phyloP scores from a whole-genome alignment of 306 rosid genomes.

The Cicer chorassanicum region DNA sequence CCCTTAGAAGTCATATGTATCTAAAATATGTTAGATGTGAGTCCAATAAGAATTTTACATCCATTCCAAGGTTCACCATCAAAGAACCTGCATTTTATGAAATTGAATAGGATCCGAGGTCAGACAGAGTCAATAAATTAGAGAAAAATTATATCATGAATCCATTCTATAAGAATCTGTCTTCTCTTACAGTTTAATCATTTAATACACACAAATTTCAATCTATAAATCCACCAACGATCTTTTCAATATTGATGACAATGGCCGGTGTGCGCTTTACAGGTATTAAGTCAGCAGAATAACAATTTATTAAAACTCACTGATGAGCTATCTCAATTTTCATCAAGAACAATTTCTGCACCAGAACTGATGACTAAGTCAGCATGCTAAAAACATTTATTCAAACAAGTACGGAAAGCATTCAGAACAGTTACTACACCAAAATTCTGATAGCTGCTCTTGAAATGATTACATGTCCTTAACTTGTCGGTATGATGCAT shows the following conservation, averaged over 20 bases:
- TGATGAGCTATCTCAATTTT: neutral
- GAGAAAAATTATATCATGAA: neutral
- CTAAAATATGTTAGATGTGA: constrained; percentile 5
- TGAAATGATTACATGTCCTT: constrained; percentile 14
- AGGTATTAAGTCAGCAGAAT: neutral
- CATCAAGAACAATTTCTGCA: constrained; percentile 7
- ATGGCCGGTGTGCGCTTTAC: neutral
- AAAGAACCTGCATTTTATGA: constrained; percentile 8
- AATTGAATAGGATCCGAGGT: neutral
- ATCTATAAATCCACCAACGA: constrained; percentile 1
- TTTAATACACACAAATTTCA: constrained; percentile 7
- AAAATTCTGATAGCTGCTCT: neutral
- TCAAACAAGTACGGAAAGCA: neutral
- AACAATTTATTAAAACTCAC: neutral
- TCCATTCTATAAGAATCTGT: neutral
- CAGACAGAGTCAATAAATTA: neutral
- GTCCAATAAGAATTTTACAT: neutral
- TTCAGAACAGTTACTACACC: neutral
- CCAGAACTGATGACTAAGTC: constrained; percentile 5
- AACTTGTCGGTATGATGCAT: neutral
- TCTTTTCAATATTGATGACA: neutral
- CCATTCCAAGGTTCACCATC: neutral
- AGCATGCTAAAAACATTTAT: neutral
- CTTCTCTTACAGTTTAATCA: constrained; percentile 1
- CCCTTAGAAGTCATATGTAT: neutral